phyloP scores from a whole-genome alignment of 2,329 filamentous ascomycete genomes.

The Fusarium floridanum region DNA sequence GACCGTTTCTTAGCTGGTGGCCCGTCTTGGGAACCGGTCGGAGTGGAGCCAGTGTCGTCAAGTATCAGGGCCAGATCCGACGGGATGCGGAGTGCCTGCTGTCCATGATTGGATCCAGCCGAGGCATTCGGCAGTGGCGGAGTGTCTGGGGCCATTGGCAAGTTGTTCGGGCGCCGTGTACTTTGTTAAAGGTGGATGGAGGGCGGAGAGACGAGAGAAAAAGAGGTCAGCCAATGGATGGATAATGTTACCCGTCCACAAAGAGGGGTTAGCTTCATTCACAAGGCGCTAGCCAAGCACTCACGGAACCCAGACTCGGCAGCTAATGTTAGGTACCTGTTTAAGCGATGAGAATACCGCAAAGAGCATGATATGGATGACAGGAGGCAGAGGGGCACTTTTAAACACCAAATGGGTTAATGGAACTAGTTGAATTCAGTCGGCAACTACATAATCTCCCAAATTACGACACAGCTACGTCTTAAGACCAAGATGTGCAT shows the following conservation, averaged over 20 bases:
- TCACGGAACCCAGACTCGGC: background rate
- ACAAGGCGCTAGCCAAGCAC: background rate
- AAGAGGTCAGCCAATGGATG: background rate
- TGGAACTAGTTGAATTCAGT: background rate
- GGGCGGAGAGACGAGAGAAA: background rate
- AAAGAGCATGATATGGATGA: background rate
- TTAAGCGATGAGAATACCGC: background rate
- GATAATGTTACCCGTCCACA: background rate
- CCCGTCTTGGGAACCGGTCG: background rate
- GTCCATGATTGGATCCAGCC: background rate
- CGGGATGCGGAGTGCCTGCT: background rate
- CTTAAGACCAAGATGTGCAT: background rate
- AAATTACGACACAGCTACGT: background rate
- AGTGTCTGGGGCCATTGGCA: background rate
- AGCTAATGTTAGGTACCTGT: background rate
- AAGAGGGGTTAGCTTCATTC: background rate
- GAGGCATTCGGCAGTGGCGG: background rate
- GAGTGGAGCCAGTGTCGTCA: background rate
- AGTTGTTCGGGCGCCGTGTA: background rate
- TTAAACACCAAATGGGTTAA: background rate
- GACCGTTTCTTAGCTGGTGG: background rate
- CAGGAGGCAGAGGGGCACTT: background rate
- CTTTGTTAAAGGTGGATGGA: background rate
- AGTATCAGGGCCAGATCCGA: background rate
- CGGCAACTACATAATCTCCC: background rate